Evolutionary conservation across 768 basidiomycete species (phyloP), one percentile per base, ranked within the genome.

Genomic region (Termitomyces sp.): DNA sequence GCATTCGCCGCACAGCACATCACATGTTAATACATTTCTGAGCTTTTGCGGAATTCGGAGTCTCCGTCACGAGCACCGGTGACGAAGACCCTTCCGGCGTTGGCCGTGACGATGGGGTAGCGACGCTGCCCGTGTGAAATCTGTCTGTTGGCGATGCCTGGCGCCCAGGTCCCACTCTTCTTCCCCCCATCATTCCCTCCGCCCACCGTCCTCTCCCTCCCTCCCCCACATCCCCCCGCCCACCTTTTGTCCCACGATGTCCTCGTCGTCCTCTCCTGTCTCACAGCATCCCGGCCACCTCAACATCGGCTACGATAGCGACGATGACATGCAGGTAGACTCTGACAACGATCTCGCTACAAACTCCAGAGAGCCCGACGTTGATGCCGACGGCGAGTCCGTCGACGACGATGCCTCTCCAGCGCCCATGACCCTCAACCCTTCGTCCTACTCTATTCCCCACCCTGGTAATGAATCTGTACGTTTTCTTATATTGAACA

Each of bases 321-420:
- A 74, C 68, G 74, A 84, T 65, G 82, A 84, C 68, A 89, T 90
- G 88, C 79, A 86, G 67, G 71, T 88, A 72, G 87, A 89, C 78
- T 83, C 82, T 58, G 82, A 82, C 68, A 65, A 71, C 61, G 78
- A 79, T 71, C 68, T 71, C 65, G 71, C 70, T 59, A 68, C 70
- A 71, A 68, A 73, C 66, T 71, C 70, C 54, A 71, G 71, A 53
- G 81, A 80, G 62, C 74, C 76, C 57, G 86, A 86, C 69, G 74
- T 77, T 56, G 86, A 88, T 64, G 79, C 83, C 43, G 85, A 86
- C 63, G 83, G 78, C 65, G 84, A 83, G 72, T 79, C 75, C 62
- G 78, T 82, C 67, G 84, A 85, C 63, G 81, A 81, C 52, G 81
- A 84, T 65, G 64, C 65, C 56, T 72, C 74, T 47, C 67, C 70